Base-by-base conservation (phyloP, 306 rosid genomes). In the Lupinus albus region DNA sequence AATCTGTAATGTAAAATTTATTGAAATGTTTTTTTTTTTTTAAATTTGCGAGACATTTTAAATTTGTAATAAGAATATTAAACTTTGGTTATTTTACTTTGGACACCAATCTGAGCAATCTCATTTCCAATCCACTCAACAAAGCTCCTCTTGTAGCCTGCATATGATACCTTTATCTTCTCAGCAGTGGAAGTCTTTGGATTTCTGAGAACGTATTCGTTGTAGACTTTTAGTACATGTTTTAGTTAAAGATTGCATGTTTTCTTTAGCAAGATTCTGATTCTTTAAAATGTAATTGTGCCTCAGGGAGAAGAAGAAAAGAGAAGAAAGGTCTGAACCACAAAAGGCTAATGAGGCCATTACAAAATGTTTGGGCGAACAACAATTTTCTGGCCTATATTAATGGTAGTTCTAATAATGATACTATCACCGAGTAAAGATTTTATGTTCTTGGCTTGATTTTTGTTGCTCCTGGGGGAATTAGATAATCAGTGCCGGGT, bases 261-360 rank as follows among this genome's bases (percentile, higher is more conserved):
- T 69, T 68, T 33, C 55, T 45, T 13, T 12, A 14, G 46, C 41
- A 59, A 64, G 66, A 6, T 54, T 50, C 25, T 80, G 75, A 72
- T 38, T 50, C 13, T 39, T 52, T 71, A 67, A 53, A 18, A 48
- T 74, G 18, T 78, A 64, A 36, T 71, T 32, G 70, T 79, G 75
- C 67, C 71, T 60, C 89, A 94, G 99, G 86, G 99, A 94, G 87
- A 94, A 94, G 89, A 88, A 88, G 79, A 94, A 94, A 76, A 81
- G 83, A 76, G 95, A 84, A 83, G 97, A 94, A 84, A 85, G 97
- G 81, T 9, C 56, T 30, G 96, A 79, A 79, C 76, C 89, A 32
- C 91, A 80, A 51, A 84, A 79, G 81, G 87, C 96, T 41, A 90
- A 79, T 42, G 97, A 94, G 73, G 85, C 97, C 20, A n/a, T 94